Percentiles rank a stretch among this genome's conserved stretches.
Conservation (phyloP, 805 yeast genomes). For the Kluyveromyces nonfermentans region DNA sequence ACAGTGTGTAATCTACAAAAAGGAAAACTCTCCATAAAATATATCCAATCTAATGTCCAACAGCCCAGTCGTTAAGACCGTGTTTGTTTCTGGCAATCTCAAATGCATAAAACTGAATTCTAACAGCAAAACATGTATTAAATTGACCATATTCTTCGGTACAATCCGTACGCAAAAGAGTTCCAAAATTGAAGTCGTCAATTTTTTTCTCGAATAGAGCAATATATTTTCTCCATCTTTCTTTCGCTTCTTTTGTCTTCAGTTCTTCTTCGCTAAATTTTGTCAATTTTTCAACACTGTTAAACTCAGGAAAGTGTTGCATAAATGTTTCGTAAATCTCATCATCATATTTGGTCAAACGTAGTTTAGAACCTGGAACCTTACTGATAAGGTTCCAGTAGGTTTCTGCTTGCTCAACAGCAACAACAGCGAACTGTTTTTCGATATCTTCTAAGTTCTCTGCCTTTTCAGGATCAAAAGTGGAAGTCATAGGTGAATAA, state of each 20-base stretch:
- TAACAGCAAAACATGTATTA: slow-evolving; percentile 79
- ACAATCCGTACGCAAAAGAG: slow-evolving; percentile 70
- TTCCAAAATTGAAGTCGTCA: slow-evolving; percentile 93
- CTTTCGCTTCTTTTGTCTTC: slow-evolving; percentile 74
- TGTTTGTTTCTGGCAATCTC: slow-evolving; percentile 89
- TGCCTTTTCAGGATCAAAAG: slow-evolving; percentile 79
- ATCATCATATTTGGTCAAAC: slow-evolving; percentile 62
- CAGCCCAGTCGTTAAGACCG: slow-evolving; percentile 88
- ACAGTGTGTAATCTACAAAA: not conserved
- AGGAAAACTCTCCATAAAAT: not conserved
- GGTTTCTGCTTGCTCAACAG: slow-evolving; percentile 90
- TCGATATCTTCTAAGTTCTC: slow-evolving; percentile 94
- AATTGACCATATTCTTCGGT: slow-evolving; percentile 70
- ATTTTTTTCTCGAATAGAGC: slow-evolving; percentile 69
- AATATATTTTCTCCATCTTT: slow-evolving; percentile 83
- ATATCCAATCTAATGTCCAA: slow-evolving; percentile 23
- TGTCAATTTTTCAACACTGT: slow-evolving; percentile 46
- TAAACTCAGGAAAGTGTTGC: slow-evolving; percentile 82
- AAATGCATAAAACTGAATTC: slow-evolving; percentile 90
- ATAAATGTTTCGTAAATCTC: slow-evolving; percentile 53
- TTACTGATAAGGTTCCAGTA: slow-evolving; percentile 76
- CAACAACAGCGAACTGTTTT: slow-evolving; percentile 95
- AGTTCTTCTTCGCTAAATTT: slow-evolving; percentile 65
- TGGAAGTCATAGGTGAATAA: slow-evolving; percentile 9
- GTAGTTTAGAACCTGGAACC: slow-evolving; percentile 71